These are phyloP conservation scores for Komagataella mondaviorum DNA, from an alignment of 805 yeast species.

Conservation along the genomic window DNA sequence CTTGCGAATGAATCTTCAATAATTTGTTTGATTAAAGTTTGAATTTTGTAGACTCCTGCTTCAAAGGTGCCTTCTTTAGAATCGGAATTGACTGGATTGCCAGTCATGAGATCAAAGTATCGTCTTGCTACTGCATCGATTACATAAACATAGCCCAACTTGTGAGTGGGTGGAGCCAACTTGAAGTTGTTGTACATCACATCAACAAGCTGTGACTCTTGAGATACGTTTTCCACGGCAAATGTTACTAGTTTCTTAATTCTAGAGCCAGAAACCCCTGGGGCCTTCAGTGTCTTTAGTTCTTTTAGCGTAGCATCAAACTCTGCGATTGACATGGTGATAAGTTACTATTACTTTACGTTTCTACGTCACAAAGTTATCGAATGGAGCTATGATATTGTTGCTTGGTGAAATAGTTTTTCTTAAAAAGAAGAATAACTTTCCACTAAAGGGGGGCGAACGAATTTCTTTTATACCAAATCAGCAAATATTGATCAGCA, in stretches of 20 bases:
- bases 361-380: background rate
- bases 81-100: constrained; percentile 34
- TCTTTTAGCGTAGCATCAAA: constrained; percentile 36
- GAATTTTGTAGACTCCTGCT: constrained; percentile 55
- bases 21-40: constrained; percentile 48
- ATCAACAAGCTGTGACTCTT: constrained; percentile 37
- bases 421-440: background rate
- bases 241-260: constrained; percentile 74
- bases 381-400: background rate
- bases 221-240: constrained; percentile 53
- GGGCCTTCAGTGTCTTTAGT: constrained; percentile 51
- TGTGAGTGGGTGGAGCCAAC: constrained; percentile 65
- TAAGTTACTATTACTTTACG: background rate
- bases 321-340: constrained; percentile 17
- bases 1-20: constrained; percentile 49
- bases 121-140: constrained; percentile 88
- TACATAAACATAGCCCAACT: constrained; percentile 82
- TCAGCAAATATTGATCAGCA: too few species aligned
- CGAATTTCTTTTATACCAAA: too few species aligned
- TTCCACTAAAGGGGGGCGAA: background rate
- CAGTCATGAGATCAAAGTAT: constrained; percentile 40
- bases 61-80: constrained; percentile 64
- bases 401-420: background rate
- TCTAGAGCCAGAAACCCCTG: constrained; percentile 94
- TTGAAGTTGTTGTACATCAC: constrained; percentile 54